phyloP scores from a whole-genome alignment of 345 rosid genomes.

The Eucalyptus cloeziana region DNA sequence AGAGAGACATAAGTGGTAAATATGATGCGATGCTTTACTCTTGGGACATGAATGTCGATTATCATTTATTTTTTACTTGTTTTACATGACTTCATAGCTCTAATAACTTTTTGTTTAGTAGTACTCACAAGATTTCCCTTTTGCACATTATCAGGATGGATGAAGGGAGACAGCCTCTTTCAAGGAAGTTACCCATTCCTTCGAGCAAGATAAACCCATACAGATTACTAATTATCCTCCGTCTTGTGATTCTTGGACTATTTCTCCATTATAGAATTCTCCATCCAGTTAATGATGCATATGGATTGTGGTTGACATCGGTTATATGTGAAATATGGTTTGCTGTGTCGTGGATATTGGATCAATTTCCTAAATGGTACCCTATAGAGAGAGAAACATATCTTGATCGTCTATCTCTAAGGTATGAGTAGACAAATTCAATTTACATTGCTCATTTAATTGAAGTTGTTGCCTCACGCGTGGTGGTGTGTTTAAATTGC shows the following conservation, averaged over 20 bases:
- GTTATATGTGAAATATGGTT: constrained; percentile 99
- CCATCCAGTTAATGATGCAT: constrained; percentile 86
- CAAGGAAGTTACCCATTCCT: constrained; percentile 83
- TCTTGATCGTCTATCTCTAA: constrained; percentile 83
- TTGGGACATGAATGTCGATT: not conserved
- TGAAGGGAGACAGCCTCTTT: constrained; percentile 98
- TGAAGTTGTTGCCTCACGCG: not conserved
- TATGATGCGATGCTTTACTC: not conserved
- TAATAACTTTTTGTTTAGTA: not conserved
- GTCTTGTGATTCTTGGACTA: constrained; percentile 81
- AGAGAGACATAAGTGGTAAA: not conserved
- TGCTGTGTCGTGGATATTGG: constrained; percentile 95
- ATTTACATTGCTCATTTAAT: not conserved
- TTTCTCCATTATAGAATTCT: constrained; percentile 92
- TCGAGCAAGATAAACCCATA: constrained; percentile 98
- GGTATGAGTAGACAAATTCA: constrained; percentile 22
- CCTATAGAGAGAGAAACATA: constrained; percentile 91
- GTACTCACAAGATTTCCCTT: not conserved
- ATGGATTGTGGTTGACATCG: constrained; percentile 90
- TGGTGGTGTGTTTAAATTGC: not conserved
- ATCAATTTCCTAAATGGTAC: constrained; percentile 97
- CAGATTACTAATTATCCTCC: constrained; percentile 69
- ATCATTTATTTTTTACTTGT: not conserved
- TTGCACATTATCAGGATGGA: constrained; percentile 69
- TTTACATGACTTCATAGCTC: not conserved